These are phyloP conservation scores for Globisporangium lucens DNA, from an alignment of 352 stramenopile species.

Conservation along the genomic window DNA sequence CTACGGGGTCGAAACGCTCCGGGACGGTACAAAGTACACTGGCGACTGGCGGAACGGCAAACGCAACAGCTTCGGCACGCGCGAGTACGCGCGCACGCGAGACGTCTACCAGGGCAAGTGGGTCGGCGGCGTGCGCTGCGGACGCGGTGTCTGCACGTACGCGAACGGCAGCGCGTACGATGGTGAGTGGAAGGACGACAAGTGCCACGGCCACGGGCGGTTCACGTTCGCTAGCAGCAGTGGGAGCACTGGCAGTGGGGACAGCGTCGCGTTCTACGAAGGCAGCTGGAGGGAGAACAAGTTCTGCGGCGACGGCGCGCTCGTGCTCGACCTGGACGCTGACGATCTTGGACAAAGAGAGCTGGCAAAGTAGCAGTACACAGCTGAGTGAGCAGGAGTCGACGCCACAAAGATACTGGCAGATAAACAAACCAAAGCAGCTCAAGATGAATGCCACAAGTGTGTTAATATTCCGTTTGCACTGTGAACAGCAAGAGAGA, in stretches of 20 bases:
- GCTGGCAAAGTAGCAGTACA: neutral
- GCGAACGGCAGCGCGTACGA: conserved; percentile 72
- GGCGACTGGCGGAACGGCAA: conserved; percentile 85
- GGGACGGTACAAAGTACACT: conserved; percentile 78
- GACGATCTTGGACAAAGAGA: neutral
- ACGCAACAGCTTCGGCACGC: conserved; percentile 80
- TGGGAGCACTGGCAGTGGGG: neutral
- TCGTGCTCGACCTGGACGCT: conserved; percentile 44
- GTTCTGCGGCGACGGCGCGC: conserved; percentile 67
- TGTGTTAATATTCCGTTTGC: neutral
- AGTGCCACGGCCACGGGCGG: conserved; percentile 70
- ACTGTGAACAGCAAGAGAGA: neutral
- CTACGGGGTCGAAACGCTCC: conserved; percentile 42
- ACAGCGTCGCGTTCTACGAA: conserved; percentile 77
- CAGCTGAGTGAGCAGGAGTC: too few species aligned
- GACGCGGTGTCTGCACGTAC: conserved; percentile 52
- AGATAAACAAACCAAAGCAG: neutral
- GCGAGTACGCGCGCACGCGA: conserved; percentile 45
- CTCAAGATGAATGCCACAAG: neutral
- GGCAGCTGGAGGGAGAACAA: conserved; percentile 78
- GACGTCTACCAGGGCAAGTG: conserved; percentile 84
- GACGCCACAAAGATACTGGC: neutral
- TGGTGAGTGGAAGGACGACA: conserved; percentile 78
- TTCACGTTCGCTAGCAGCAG: conserved; percentile 46
- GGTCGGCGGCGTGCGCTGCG: conserved; percentile 73